A percentile compares a stretch with the other conserved stretches of the same genome.
These are phyloP conservation scores for Cadophora luteo-olivacea DNA, from an alignment of 2,329 filamentous ascomycete species.

Conservation along the genomic window DNA sequence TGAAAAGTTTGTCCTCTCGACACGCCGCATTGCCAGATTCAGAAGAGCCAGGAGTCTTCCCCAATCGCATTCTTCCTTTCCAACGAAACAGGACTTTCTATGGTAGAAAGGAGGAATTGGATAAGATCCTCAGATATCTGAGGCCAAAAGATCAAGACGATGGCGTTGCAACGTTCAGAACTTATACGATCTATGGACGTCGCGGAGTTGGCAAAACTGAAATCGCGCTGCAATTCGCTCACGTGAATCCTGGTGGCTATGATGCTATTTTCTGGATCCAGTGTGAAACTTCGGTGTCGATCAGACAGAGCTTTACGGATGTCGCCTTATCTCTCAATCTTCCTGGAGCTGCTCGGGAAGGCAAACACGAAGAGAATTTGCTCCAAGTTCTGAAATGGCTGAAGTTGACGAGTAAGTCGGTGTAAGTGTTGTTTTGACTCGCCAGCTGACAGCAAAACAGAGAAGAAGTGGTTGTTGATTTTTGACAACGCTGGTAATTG, in stretches of 20 bases:
- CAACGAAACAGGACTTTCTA: conserved; percentile 32
- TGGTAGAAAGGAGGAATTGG: conserved; percentile 36
- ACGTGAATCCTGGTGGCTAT: conserved; percentile 32
- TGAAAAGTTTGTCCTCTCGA: conserved; percentile 23
- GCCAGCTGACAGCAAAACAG: not conserved
- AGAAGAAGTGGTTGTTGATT: conserved; percentile 30
- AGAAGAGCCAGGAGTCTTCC: conserved; percentile 31
- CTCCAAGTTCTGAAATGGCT: conserved; percentile 32
- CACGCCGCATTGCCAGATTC: conserved; percentile 22
- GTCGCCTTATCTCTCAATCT: conserved; percentile 39
- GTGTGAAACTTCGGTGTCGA: conserved; percentile 36
- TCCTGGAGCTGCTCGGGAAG: conserved; percentile 32
- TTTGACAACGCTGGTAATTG: conserved; percentile 34
- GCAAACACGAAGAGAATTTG: conserved; percentile 33
- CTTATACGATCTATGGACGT: conserved; percentile 39
- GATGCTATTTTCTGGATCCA: conserved; percentile 43
- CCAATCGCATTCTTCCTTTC: conserved; percentile 21
- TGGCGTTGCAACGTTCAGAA: conserved; percentile 26
- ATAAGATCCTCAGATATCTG: conserved; percentile 34
- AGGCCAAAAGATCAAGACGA: conserved; percentile 15
- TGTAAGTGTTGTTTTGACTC: not conserved
- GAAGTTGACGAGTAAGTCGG: conserved; percentile 28
- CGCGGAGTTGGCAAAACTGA: conserved; percentile 40
- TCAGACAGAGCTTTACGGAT: conserved; percentile 42
- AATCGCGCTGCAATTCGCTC: conserved; percentile 36